Base-by-base conservation (phyloP, 2,329 filamentous ascomycete genomes). In the Mycosphaerelloides madeirae region DNA sequence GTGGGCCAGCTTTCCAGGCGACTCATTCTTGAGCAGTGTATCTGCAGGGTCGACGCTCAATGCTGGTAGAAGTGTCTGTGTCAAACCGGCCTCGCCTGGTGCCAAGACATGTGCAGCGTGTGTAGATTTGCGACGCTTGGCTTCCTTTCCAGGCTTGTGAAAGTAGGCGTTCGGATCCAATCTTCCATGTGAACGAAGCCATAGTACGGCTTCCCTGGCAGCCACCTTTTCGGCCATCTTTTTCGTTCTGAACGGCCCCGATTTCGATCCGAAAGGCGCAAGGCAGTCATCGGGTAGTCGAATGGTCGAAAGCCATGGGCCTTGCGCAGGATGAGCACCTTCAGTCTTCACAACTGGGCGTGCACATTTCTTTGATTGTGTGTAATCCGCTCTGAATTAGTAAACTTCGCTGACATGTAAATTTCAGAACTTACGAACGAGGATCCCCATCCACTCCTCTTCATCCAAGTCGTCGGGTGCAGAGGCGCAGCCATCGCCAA, bases 181-280 rank as follows among this genome's bases (percentile, higher is more conserved):
- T 4, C 60, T 46, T 6, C 63, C 65, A 3, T 59, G 43, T 3
- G 48, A 41, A 43, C 71, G 65, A 44, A 73, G 64, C 60, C 69
- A 65, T 19, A 64, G 51, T 14, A 73, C 58, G 3, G 70, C 71
- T 44, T 63, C 60, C 43, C 58, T 54, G 7, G 72, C 69, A 15
- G 70, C 68, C 40, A 64, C 58, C 29, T 64, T 61, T 15, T 66
- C 66, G 1, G 72, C 72, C 8, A 60, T 57, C 46, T 68, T 66
- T 43, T 74, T 74, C 25, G 52, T 64, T 4, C 55, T 43, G 54
- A 68, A 69, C 8, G 62, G 53, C 0, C 49, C 44, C 2, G 50
- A 49, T 8, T 54, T 52, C 18, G 59, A 61, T 46, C 72, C 70
- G 45, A 72, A 72, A 16, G 57, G 40, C 16, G 56, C 46, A 7